Evolutionary conservation across 441 rosid genomes (phyloP).

Genomic region (Aquilaria agallochum): DNA sequence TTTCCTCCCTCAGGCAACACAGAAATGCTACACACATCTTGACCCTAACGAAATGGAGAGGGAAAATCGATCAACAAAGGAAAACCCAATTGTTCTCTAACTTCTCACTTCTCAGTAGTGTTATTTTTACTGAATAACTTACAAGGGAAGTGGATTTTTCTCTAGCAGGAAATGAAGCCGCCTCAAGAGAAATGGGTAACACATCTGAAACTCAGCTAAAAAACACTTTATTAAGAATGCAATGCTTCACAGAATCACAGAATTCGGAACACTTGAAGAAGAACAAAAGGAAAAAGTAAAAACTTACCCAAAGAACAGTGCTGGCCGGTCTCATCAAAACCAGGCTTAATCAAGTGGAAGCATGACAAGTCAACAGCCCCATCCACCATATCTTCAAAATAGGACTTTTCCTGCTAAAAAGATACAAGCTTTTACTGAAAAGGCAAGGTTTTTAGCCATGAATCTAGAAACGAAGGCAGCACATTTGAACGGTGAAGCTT

Average conservation of each 20-base stretch:
- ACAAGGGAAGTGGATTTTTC: slow-evolving; percentile 39
- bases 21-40: slow-evolving; percentile 65
- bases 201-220: slow-evolving; percentile 40
- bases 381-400: slow-evolving; percentile 30
- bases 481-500: neutral
- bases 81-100: neutral
- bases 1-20: slow-evolving; percentile 61
- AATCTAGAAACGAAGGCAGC: too few relatives aligned
- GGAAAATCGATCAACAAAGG: slow-evolving; percentile 7
- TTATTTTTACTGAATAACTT: slow-evolving; percentile 18
- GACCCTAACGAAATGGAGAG: slow-evolving; percentile 40
- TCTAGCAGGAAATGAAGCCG: slow-evolving; percentile 37
- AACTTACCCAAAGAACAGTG: slow-evolving; percentile 44
- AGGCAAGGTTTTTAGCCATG: too few relatives aligned
- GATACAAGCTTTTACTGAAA: neutral
- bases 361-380: slow-evolving; percentile 38
- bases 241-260: neutral
- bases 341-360: slow-evolving; percentile 42
- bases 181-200: slow-evolving; percentile 48
- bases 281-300: neutral
- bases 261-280: too few relatives aligned
- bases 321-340: slow-evolving; percentile 32
- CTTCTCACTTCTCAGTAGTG: neutral
- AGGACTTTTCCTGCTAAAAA: slow-evolving; percentile 33
- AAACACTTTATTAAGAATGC: slow-evolving; percentile 11